Conservation (phyloP, 306 rosid genomes). For the Casuarina equisetifolia region DNA sequence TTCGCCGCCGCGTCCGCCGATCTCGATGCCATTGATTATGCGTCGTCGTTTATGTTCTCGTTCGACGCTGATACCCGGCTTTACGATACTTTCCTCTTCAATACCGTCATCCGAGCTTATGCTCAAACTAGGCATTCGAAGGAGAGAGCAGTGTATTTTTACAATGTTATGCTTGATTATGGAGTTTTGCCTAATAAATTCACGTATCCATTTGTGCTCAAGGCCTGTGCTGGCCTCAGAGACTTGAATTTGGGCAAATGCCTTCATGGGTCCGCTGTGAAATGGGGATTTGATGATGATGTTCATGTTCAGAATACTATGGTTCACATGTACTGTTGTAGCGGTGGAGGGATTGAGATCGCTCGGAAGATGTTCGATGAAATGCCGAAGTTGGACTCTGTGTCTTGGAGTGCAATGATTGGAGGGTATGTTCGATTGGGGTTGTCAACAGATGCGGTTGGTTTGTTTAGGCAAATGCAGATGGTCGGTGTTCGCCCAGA, state of each 20-base stretch:
- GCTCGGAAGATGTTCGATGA: slow-evolving; percentile 77
- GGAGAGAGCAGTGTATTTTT: slow-evolving; percentile 41
- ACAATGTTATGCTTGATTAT: slow-evolving; percentile 46
- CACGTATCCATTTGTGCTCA: slow-evolving; percentile 84
- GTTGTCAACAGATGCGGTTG: slow-evolving; percentile 48
- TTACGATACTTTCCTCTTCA: slow-evolving; percentile 71
- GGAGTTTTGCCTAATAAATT: slow-evolving; percentile 74
- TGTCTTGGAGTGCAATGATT: slow-evolving; percentile 92
- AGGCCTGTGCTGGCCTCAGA: slow-evolving; percentile 81
- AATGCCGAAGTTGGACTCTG: slow-evolving; percentile 56
- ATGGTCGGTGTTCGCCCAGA: slow-evolving; percentile 61
- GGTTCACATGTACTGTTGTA: slow-evolving; percentile 85
- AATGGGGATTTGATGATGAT: slow-evolving; percentile 67
- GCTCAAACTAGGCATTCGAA: slow-evolving; percentile 54
- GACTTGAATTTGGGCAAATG: slow-evolving; percentile 48
- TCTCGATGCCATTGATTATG: slow-evolving; percentile 51
- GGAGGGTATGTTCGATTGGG: slow-evolving; percentile 76
- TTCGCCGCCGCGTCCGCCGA: slow-evolving; percentile 66
- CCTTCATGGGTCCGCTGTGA: slow-evolving; percentile 65
- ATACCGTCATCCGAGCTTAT: slow-evolving; percentile 70
- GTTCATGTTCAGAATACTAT: slow-evolving; percentile 68
- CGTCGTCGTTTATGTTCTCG: slow-evolving; percentile 60
- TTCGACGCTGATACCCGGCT: slow-evolving; percentile 33
- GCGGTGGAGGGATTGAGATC: slow-evolving; percentile 45
- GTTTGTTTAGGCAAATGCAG: slow-evolving; percentile 82